Evolutionary conservation across 2,329 filamentous ascomycete genomes (phyloP), one percentile per base, ranked within the genome.

Genomic region (Aspergillus pseudonomiae): DNA sequence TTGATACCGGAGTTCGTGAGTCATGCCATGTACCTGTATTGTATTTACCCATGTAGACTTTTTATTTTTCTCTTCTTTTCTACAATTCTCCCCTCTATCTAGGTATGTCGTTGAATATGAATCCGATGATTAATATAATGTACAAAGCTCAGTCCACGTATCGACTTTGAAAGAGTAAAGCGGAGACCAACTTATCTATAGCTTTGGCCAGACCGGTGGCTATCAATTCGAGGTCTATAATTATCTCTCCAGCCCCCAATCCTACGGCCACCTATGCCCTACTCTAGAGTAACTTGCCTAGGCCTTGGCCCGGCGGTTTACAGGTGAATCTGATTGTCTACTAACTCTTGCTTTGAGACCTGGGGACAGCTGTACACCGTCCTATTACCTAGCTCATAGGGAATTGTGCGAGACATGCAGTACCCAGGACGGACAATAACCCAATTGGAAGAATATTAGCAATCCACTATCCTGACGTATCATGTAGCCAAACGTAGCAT

Each of bases 11-110:
- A 74, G 75, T 77, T 75, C 65, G 71, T 71, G 74, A 73, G 71
- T 73, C 69, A 72, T 75, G 71, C 71, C 70, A 74, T 75, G 69
- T 74, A 74, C 65, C 68, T 75, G 70, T 74, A 75, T 68, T 73
- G 67, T 74, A 69, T 73, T 71, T 67, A 65, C 71, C 68, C 58
- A 72, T 73, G 69, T 74, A 72, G 66, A 70, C 62, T 64, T 63
- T 69, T 70, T 64, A 70, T 67, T 68, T 59, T 70, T 69, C 67
- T 74, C 26, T 50, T 52, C 4, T 28, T 48, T 28, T 28, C 12
- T 26, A 28, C 28, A 10, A 52, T 52, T 52, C 73, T 72, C 71
- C 72, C 72, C 71, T 67, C 59, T 67, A 36, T 58, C 57, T 61
- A 62, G 61, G 39, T 53, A 64, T 66, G 45, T 63, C 56, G 14